A percentile compares a stretch with the other conserved stretches of the same genome.
Evolutionary conservation across 805 yeast genomes (phyloP).

Genomic region (Sugiyamaella floridensis): DNA sequence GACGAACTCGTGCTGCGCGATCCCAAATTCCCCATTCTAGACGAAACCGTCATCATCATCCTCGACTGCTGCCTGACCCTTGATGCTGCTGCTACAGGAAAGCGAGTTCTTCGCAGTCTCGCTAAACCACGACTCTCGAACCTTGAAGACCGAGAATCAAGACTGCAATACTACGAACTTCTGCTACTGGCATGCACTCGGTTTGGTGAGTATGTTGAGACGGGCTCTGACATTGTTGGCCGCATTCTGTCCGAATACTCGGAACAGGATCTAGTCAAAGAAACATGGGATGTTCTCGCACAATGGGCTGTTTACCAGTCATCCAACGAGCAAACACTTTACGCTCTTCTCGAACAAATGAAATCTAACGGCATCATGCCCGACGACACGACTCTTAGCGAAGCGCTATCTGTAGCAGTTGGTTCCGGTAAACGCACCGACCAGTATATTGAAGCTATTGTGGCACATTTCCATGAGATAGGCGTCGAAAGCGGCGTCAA

Average conservation of each 20-base stretch:
- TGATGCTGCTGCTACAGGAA: conserved; percentile 6
- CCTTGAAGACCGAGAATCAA: conserved; percentile 8
- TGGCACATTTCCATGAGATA: conserved; percentile 28
- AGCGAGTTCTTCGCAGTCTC: conserved; percentile 9
- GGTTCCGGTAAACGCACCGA: conserved; percentile 24
- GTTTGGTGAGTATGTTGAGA: conserved; percentile 19
- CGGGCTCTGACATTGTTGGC: conserved; percentile 5
- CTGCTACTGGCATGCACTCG: conserved; percentile 23
- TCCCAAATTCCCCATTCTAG: conserved; percentile 3
- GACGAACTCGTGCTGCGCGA: conserved; percentile 3
- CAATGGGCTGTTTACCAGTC: conserved; percentile 29
- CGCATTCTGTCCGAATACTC: conserved; percentile 2
- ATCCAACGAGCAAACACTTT: conserved; percentile 12
- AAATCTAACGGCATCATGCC: conserved; percentile 15
- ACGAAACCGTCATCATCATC: conserved; percentile 12
- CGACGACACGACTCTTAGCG: conserved; percentile 24
- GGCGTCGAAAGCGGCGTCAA: conserved; percentile 33
- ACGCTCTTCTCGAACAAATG: conserved; percentile 15
- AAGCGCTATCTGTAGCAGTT: conserved; percentile 23
- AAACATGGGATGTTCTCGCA: conserved; percentile 32
- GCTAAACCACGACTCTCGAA: conserved; percentile 11
- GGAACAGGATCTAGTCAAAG: conserved; percentile 19
- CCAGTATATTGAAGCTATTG: conserved; percentile 19
- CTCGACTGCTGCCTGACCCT: conserved; percentile 14
- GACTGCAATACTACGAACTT: conserved; percentile 25